A percentile compares a stretch with the other conserved stretches of the same genome.
Conservation (phyloP, 2,329 filamentous ascomycete species). For the Verticillium tricorpus region DNA sequence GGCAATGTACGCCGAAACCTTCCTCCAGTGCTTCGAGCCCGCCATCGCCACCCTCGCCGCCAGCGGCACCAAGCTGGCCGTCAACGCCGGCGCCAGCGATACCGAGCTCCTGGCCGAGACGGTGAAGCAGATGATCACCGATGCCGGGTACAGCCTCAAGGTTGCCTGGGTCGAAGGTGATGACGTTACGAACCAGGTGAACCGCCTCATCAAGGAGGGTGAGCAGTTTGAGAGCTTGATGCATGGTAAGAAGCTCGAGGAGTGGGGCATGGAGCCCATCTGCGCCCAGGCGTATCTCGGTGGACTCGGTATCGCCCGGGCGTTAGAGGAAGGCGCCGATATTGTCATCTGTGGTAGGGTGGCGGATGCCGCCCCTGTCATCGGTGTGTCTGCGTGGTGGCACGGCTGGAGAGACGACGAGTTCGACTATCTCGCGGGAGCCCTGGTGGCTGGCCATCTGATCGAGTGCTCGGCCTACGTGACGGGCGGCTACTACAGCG, state of each 20-base stretch:
- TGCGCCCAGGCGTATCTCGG: conserved; percentile 29
- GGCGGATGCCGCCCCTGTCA: conserved; percentile 41
- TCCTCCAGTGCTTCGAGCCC: conserved; percentile 17
- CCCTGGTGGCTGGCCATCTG: conserved; percentile 16
- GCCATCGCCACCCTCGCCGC: conserved; percentile 12
- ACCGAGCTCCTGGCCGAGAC: conserved; percentile 1
- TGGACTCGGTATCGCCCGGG: conserved; percentile 17
- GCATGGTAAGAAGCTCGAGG: conserved; percentile 14
- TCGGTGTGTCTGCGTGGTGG: conserved; percentile 40
- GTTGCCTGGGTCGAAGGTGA: conserved; percentile 15
- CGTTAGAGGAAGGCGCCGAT: conserved; percentile 11
- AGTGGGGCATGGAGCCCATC: conserved; percentile 19
- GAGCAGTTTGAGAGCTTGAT: conserved; percentile 18
- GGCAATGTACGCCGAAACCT: conserved; percentile 19
- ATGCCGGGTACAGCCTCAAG: conserved; percentile 27
- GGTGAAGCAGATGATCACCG: not conserved
- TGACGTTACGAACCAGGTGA: conserved; percentile 12
- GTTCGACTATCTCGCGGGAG: conserved; percentile 14
- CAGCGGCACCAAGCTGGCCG: not conserved
- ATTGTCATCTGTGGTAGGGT: conserved; percentile 22
- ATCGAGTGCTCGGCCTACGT: conserved; percentile 20
- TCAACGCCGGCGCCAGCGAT: conserved; percentile 1
- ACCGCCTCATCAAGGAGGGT: conserved; percentile 15
- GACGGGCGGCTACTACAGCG: conserved; percentile 25
- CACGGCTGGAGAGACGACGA: conserved; percentile 15